A percentile compares a stretch with the other conserved stretches of the same genome.
These are phyloP conservation scores for Tolypocladium sp. DNA, from an alignment of 2,329 filamentous ascomycete species.

Conservation along the genomic window DNA sequence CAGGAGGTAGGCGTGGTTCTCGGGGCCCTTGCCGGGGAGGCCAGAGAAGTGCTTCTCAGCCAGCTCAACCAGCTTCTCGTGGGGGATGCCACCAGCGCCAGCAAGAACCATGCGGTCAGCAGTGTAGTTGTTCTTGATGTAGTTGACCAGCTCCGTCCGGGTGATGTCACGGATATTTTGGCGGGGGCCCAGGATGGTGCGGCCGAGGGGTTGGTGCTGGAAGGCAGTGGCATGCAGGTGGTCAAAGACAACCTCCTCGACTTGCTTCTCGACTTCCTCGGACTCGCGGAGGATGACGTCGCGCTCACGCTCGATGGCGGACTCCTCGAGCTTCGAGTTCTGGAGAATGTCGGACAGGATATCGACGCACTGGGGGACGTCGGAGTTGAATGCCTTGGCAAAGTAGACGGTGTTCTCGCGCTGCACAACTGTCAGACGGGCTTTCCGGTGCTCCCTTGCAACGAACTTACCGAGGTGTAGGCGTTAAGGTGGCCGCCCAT, in stretches of 20 bases:
- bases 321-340: conserved; percentile 93
- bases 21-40: conserved; percentile 66
- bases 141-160: conserved; percentile 81
- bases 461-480: conserved; percentile 83
- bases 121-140: conserved; percentile 99
- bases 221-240: conserved; percentile 97
- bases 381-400: conserved; percentile 96
- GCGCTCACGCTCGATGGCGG: conserved; percentile 92
- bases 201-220: conserved; percentile 91
- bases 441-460: conserved; percentile 9
- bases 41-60: conserved; percentile 90
- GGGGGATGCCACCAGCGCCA: conserved; percentile 86
- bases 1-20: conserved; percentile 64
- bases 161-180: conserved; percentile 97
- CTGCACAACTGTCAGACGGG: conserved; percentile 35
- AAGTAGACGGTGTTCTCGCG: conserved; percentile 99
- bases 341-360: conserved; percentile 98
- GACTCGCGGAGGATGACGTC: conserved; percentile 98
- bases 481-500: conserved; percentile 99
- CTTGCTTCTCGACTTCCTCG: conserved; percentile 99
- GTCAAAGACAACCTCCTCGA: conserved; percentile 99
- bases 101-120: conserved; percentile 99
- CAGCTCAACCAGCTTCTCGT: conserved; percentile 87
- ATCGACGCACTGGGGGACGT: conserved; percentile 92
- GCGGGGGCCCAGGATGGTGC: conserved; percentile 94